Percentiles rank a stretch among this genome's conserved stretches.
Conservation (phyloP, 495 filamentous ascomycete species). For the Podospora bellae-mahoneyi region DNA sequence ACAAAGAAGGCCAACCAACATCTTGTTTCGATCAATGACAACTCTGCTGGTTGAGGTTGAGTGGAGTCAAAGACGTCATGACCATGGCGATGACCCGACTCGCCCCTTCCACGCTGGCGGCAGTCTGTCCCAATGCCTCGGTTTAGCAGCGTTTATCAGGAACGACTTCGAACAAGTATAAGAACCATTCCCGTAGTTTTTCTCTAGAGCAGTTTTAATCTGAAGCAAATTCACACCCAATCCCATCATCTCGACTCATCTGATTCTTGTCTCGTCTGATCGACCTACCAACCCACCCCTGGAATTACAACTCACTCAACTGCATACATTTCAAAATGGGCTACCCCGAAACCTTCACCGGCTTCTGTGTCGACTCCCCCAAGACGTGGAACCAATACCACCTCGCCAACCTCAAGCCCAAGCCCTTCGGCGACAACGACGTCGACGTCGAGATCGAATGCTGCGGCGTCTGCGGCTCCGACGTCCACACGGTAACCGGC, state of each 20-base stretch:
- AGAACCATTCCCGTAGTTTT: background rate
- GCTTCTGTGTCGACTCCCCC: slow-evolving; percentile 48
- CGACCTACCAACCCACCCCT: background rate
- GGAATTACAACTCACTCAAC: background rate
- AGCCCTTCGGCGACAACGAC: slow-evolving; percentile 71
- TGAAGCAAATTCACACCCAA: background rate
- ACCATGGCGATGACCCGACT: background rate
- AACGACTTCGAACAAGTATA: background rate
- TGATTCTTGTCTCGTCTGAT: background rate
- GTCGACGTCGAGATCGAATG: slow-evolving; percentile 60
- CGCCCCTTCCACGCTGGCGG: background rate
- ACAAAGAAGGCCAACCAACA: background rate
- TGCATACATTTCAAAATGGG: slow-evolving; percentile 48
- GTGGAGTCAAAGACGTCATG: slow-evolving; percentile 12
- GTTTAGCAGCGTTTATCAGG: background rate
- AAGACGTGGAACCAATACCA: slow-evolving; percentile 32
- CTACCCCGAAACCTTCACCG: slow-evolving; percentile 73
- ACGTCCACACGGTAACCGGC: slow-evolving; percentile 73
- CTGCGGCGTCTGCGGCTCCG: slow-evolving; percentile 77
- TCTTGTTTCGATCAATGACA: slow-evolving; percentile 3
- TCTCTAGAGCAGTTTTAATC: background rate
- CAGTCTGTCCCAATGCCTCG: background rate
- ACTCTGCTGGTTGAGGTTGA: background rate
- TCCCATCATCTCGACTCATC: background rate
- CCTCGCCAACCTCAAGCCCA: slow-evolving; percentile 63